phyloP scores from a whole-genome alignment of 306 rosid species.

The Quercus dentata region DNA sequence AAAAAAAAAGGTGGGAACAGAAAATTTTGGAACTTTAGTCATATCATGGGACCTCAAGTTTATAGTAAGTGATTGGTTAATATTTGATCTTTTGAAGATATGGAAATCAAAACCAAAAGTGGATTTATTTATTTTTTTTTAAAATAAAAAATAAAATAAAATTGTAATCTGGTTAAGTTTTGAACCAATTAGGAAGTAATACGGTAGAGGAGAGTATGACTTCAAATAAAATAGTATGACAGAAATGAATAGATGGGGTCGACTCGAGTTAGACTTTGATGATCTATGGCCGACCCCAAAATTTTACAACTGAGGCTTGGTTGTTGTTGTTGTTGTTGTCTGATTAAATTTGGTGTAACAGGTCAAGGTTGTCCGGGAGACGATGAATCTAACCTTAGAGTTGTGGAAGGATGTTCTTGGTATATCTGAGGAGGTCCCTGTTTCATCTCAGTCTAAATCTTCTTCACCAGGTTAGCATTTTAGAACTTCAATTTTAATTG shows the following conservation, averaged over 20 bases:
- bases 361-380: constrained; percentile 92
- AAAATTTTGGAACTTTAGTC: neutral
- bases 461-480: constrained; percentile 47
- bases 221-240: too few species aligned
- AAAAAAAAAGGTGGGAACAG: neutral
- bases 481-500: neutral
- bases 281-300: too few species aligned
- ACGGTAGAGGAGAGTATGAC: too few species aligned
- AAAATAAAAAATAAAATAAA: neutral
- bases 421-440: constrained; percentile 34
- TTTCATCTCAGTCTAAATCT: constrained; percentile 45
- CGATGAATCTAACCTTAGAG: constrained; percentile 78
- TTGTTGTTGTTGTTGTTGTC: neutral
- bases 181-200: too few species aligned
- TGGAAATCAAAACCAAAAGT: constrained; percentile 1
- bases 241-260: too few species aligned
- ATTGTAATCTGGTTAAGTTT: too few species aligned
- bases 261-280: too few species aligned
- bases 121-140: neutral
- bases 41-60: neutral
- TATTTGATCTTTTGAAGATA: neutral
- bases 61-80: neutral
- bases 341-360: constrained; percentile 24
- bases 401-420: constrained; percentile 66
- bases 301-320: too few species aligned